These are phyloP conservation scores for Xylaria telfairii DNA, from an alignment of 495 filamentous ascomycete genomes.

Conservation along the genomic window DNA sequence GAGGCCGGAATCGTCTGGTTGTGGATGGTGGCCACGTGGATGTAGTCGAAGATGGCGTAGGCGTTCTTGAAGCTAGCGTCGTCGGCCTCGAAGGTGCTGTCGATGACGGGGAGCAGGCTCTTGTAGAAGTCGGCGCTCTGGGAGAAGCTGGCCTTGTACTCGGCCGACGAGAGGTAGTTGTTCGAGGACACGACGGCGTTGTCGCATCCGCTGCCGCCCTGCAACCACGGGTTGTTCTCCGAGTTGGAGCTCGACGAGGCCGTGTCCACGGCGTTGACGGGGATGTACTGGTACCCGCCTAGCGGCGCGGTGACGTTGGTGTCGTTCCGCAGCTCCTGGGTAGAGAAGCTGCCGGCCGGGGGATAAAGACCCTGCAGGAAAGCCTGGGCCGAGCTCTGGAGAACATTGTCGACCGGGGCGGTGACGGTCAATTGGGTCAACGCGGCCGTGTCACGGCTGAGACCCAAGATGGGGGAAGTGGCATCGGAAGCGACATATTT, in stretches of 20 bases:
- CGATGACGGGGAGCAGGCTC: slow-evolving; percentile 65
- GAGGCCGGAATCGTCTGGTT: slow-evolving; percentile 63
- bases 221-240: slow-evolving; percentile 66
- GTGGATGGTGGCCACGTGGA: slow-evolving; percentile 76
- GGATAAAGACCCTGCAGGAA: slow-evolving; percentile 87
- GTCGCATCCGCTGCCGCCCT: slow-evolving; percentile 64
- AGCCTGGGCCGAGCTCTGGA: slow-evolving; percentile 72
- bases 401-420: slow-evolving; percentile 64
- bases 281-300: slow-evolving; percentile 76
- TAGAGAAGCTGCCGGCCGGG: slow-evolving; percentile 59
- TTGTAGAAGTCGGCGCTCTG: slow-evolving; percentile 70
- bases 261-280: slow-evolving; percentile 57
- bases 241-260: slow-evolving; percentile 59
- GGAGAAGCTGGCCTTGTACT: slow-evolving; percentile 58
- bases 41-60: slow-evolving; percentile 75
- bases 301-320: slow-evolving; percentile 63
- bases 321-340: slow-evolving; percentile 65
- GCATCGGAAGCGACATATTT: slow-evolving; percentile 60
- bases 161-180: slow-evolving; percentile 68
- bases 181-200: slow-evolving; percentile 72
- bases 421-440: slow-evolving; percentile 67
- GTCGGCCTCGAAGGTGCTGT: slow-evolving; percentile 58
- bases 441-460: slow-evolving; percentile 61
- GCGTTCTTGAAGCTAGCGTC: slow-evolving; percentile 72
- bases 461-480: slow-evolving; percentile 42